Conservation (phyloP, 2,329 filamentous ascomycete species). For the Neofusicoccum sp. region DNA sequence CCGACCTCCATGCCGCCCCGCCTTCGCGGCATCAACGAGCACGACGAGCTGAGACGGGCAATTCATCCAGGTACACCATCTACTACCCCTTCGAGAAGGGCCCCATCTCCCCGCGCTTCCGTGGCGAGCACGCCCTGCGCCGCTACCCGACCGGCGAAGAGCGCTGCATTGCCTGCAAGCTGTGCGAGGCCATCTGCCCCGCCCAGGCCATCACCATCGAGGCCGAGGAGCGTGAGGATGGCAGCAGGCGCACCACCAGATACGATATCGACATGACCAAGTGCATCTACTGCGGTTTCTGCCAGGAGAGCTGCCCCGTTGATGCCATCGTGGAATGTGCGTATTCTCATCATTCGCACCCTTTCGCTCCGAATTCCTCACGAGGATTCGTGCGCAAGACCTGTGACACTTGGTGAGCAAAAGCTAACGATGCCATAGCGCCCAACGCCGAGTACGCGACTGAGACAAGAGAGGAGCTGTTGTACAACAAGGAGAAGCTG, state of each 20-base stretch:
- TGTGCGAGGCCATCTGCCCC: slow-evolving; percentile 97
- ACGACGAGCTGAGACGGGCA: background rate
- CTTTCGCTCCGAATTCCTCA: background rate
- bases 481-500: slow-evolving; percentile 98
- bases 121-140: slow-evolving; percentile 94
- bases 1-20: background rate
- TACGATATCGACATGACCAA: slow-evolving; percentile 99
- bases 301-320: slow-evolving; percentile 97
- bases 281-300: slow-evolving; percentile 99
- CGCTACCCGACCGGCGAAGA: slow-evolving; percentile 97
- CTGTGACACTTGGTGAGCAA: background rate
- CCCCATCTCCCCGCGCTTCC: slow-evolving; percentile 95
- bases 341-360: slow-evolving; percentile 28
- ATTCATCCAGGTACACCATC: slow-evolving; percentile 81
- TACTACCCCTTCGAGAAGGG: slow-evolving; percentile 99
- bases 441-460: slow-evolving; percentile 76
- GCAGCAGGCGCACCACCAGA: slow-evolving; percentile 89
- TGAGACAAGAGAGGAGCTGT: slow-evolving; percentile 83
- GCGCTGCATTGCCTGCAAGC: slow-evolving; percentile 99
- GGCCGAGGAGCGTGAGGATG: slow-evolving; percentile 95
- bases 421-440: slow-evolving; percentile 43
- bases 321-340: slow-evolving; percentile 84
- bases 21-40: background rate
- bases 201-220: slow-evolving; percentile 99
- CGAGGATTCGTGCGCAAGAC: background rate